phyloP scores from a whole-genome alignment of 1,284 basidiomycete species.

The Ceratobasidium sp. region DNA sequence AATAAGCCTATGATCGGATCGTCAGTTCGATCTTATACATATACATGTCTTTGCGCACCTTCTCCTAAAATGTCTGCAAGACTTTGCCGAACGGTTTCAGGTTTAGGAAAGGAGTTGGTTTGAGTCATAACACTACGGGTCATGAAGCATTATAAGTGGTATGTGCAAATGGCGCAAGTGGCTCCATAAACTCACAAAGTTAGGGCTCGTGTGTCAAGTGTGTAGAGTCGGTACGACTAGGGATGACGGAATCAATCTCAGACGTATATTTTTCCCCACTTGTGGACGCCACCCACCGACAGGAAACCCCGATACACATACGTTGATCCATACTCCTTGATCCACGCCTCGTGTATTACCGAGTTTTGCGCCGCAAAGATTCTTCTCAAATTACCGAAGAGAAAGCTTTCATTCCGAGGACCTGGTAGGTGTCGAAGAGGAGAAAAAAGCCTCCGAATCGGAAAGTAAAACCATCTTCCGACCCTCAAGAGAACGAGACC shows the following conservation, averaged over 20 bases:
- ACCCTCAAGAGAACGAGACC: conserved; percentile 46
- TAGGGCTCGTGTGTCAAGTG: conserved; percentile 35
- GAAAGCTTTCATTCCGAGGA: conserved; percentile 62
- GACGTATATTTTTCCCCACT: not conserved
- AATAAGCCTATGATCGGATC: conserved; percentile 22
- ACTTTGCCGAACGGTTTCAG: conserved; percentile 28
- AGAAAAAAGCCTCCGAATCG: conserved; percentile 55
- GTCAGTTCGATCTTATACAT: not conserved
- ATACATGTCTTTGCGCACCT: not conserved
- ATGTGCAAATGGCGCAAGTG: not conserved
- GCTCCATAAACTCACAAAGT: conserved; percentile 7
- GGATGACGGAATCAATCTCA: not conserved
- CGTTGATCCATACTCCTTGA: conserved; percentile 63
- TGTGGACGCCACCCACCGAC: conserved; percentile 39
- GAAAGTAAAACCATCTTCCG: conserved; percentile 6
- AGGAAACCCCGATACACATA: conserved; percentile 49
- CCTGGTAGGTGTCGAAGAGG: conserved; percentile 65
- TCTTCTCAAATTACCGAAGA: conserved; percentile 68
- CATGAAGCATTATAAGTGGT: not conserved
- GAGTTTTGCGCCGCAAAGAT: conserved; percentile 60
- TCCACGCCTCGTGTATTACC: conserved; percentile 67
- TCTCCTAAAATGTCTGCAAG: conserved; percentile 34
- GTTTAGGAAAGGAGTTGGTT: conserved; percentile 21
- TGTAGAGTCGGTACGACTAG: conserved; percentile 16
- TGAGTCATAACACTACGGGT: conserved; percentile 3